Base-by-base conservation (phyloP, 345 rosid species). In the Salix dunnii region DNA sequence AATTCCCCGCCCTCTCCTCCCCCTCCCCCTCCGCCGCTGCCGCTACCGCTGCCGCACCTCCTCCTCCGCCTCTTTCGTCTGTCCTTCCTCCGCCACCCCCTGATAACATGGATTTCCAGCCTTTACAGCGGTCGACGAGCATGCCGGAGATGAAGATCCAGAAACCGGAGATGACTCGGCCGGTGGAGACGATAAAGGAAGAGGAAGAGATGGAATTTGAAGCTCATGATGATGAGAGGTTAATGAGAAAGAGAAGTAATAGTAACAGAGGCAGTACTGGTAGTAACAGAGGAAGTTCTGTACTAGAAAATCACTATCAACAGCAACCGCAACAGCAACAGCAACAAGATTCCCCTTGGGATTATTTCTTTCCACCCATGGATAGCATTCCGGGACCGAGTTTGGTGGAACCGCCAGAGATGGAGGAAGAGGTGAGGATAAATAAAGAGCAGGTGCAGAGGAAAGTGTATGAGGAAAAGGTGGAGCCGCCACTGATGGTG, bases 131-230 rank as follows among this genome's bases (percentile, higher is more conserved):
- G 0, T 92, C 99, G 18, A 84, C 86, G 35, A 91, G 89, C 74
- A 85, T 92, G 97, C 99, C 98, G 58, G 97, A 86, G 81, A 89
- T 91, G 73, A 91, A 91, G 80, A 74, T 87, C 82, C 85, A 81
- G 77, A 89, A 89, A 63, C 73, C 80, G 76, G 89, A 82, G 73
- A 14, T 71, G 36, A 78, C 74, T 65, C 78, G 31, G 30, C 82
- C 87, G 10, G 80, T 76, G 42, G 90, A 86, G 30, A 85, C 90
- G 33, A 84, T 90, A 11, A 89, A 88, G 75, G 97, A 86, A n/a
- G 91, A 89, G 2, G 98, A 89, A 43, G 76, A 75, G 69, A 43
- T 71, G 40, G 79, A 87, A 18, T 81, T 81, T 14, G 92, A 90
- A 27, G 86, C 80, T 1, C 89, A 84, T 3, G 90, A 84, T 25